These are phyloP conservation scores for Suillus occidentalis DNA, from an alignment of 768 basidiomycete species.

Conservation along the genomic window DNA sequence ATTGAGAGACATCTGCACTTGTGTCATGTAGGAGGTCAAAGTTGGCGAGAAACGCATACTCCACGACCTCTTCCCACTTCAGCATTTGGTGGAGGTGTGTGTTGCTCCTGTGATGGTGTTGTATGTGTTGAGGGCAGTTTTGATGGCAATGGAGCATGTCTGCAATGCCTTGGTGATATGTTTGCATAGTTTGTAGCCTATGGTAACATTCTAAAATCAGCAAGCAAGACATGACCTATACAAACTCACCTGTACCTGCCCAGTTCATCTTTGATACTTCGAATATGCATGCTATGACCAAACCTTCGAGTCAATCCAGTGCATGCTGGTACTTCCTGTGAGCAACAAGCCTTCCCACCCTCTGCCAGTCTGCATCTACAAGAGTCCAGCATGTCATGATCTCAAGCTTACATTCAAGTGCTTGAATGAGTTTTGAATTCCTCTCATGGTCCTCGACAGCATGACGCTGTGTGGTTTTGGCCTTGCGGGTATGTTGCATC, in stretches of 20 bases:
- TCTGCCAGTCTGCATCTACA: not conserved
- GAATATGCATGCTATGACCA: not conserved
- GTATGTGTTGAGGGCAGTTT: not conserved
- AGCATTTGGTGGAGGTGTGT: not conserved
- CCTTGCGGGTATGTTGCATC: not conserved
- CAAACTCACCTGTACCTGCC: not conserved
- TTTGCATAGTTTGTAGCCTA: not conserved
- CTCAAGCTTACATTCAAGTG: not conserved
- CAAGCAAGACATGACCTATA: not conserved
- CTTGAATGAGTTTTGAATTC: not conserved
- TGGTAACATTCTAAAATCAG: not conserved
- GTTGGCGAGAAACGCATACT: not conserved
- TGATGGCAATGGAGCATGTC: not conserved
- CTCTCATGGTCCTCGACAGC: not conserved
- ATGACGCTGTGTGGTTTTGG: not conserved
- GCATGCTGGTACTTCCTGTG: not conserved
- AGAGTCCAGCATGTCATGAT: not conserved
- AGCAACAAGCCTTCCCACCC: not conserved
- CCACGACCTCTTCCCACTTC: not conserved
- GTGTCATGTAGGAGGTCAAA: slow-evolving; percentile 19
- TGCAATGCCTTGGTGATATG: not conserved
- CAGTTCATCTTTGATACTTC: not conserved
- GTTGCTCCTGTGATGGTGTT: not conserved
- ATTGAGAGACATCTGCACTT: slow-evolving; percentile 15
- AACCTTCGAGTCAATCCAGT: not conserved